Evolutionary conservation across 2,329 filamentous ascomycete species (phyloP), one percentile per base, ranked within the genome.

Genomic region (Exophiala aquamarina): DNA sequence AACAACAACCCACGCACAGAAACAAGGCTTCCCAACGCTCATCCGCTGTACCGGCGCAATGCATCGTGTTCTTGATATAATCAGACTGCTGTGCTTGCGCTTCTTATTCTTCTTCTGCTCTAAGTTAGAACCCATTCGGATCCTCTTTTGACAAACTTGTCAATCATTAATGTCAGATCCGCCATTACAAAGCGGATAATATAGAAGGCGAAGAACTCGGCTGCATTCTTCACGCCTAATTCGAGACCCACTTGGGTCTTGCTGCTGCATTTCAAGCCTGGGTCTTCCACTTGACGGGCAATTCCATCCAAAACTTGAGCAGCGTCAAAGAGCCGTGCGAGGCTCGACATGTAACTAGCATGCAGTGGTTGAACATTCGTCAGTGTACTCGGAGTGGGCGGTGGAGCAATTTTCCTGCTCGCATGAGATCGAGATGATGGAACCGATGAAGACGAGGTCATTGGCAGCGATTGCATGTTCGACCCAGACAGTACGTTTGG

Each of bases 141-240:
- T 18, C 92, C 91, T 57, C 91, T 82, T 76, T 98, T 98, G 66
- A 98, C 85, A 63, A 93, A 97, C 66, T 97, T 98, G 67, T 98
- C 93, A 59, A 98, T 75, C 72, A 98, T 76, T 64, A 93, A 67
- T 31, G 83, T 79, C 52, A 98, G 72, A 66, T 98, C 93, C 3
- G 83, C 77, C 51, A 98, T 74, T n/a, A 91, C 90, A 65, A 98
- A 98, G 14, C 93, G 86, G 68, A 92, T 96, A 20, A 98, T 79
- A 66, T 93, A 97, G 68, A 98, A 96, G 13, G 86, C 91, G 66
- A 98, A 98, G 69, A 98, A 98, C 69, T 98, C 93, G 26, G 92
- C 89, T 6, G 92, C 93, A 66, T 96, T 92, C 32, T 92, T 82
- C 28, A 90, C 90, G 65, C 89, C 93, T 32, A 98, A 79, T 70